These are phyloP conservation scores for Cryptococcus sp. DNA, from an alignment of 1,284 basidiomycete genomes.

Conservation along the genomic window DNA sequence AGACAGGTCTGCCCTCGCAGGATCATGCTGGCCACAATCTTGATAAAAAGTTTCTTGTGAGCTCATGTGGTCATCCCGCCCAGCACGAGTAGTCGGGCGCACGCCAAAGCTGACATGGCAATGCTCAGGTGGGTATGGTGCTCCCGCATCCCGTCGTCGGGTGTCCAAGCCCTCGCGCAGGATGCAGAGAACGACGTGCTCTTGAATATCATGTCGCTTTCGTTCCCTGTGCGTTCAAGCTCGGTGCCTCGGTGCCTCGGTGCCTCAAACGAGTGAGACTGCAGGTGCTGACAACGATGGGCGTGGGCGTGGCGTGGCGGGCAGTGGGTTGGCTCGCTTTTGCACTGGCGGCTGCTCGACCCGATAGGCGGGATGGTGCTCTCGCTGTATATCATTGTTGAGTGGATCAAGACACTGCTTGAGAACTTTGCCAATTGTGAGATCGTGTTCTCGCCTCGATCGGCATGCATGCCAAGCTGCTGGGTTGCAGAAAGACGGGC, in stretches of 20 bases:
- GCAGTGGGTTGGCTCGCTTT: constrained; percentile 42
- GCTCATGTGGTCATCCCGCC: neutral
- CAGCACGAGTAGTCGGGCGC: neutral
- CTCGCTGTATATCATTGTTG: constrained; percentile 52
- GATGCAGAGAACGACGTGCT: constrained; percentile 57
- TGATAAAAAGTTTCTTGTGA: constrained; percentile 54
- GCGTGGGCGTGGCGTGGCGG: neutral
- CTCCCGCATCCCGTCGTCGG: constrained; percentile 45
- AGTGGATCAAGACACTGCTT: constrained; percentile 50
- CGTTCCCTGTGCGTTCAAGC: constrained; percentile 55
- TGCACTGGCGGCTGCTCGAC: constrained; percentile 49
- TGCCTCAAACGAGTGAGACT: too few species aligned
- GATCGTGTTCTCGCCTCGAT: constrained; percentile 5
- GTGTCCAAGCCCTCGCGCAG: constrained; percentile 50
- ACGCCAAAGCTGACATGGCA: neutral
- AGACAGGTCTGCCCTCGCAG: constrained; percentile 11
- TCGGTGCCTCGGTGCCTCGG: too few species aligned
- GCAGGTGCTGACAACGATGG: constrained; percentile 9
- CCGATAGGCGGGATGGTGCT: constrained; percentile 53
- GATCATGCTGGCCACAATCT: constrained; percentile 57
- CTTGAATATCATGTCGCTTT: constrained; percentile 57
- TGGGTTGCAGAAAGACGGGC: neutral
- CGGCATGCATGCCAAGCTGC: too few species aligned
- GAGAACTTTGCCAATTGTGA: constrained; percentile 51
- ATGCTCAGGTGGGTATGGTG: constrained; percentile 48